Conservation (phyloP, 2,329 filamentous ascomycete genomes). For the Neopestalotiopsis sp. region DNA sequence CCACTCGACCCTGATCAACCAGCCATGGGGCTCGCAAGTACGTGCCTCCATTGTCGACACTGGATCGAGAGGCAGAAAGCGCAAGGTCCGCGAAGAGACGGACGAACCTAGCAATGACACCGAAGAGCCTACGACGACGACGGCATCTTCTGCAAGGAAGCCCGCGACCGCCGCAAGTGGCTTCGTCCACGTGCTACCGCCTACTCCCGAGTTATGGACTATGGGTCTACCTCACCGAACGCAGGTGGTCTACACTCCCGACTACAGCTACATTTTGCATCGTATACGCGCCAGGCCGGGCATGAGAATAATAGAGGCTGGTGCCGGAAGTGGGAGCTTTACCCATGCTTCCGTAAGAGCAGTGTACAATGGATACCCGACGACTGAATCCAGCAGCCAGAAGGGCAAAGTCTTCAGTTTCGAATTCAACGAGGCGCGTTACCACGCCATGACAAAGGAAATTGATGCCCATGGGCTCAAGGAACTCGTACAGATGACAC, state of each 20-base stretch:
- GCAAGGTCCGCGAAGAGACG: conserved; percentile 59
- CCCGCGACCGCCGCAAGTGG: conserved; percentile 65
- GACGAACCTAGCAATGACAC: conserved; percentile 48
- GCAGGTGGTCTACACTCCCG: conserved; percentile 85
- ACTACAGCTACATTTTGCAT: conserved; percentile 85
- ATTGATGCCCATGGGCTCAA: conserved; percentile 71
- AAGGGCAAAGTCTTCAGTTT: conserved; percentile 80
- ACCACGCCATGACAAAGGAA: conserved; percentile 71
- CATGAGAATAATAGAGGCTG: conserved; percentile 77
- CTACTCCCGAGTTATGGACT: conserved; percentile 85
- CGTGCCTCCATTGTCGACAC: conserved; percentile 90
- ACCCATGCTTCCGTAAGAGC: conserved; percentile 80
- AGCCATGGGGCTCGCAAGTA: conserved; percentile 92
- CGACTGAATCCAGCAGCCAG: conserved; percentile 47
- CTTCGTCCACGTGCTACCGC: conserved; percentile 79
- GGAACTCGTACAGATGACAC: conserved; percentile 72
- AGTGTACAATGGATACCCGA: conserved; percentile 74
- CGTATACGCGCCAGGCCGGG: conserved; percentile 77
- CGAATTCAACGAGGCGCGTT: conserved; percentile 79
- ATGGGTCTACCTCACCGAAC: conserved; percentile 80
- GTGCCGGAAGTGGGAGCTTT: conserved; percentile 83
- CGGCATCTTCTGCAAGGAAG: conserved; percentile 33
- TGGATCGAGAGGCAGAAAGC: conserved; percentile 80
- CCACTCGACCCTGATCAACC: conserved; percentile 75
- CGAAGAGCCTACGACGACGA: conserved; percentile 25